Evolutionary conservation across 1,139 yeast species (phyloP), one percentile per base, ranked within the genome.

Genomic region (Hansenula sp.): DNA sequence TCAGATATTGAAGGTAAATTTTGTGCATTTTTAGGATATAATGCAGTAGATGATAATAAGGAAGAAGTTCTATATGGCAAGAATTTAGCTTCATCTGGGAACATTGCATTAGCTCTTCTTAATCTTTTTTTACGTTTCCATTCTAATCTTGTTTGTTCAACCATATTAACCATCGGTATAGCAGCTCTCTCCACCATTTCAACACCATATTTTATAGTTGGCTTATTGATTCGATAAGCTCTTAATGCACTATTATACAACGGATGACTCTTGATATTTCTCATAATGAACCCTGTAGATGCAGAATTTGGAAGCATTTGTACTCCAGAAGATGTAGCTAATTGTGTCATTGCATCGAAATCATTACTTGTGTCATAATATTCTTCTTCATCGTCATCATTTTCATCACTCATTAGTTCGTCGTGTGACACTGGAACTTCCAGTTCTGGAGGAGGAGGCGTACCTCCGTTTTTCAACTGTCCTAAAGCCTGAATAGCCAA

Each of bases 181-280:
- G 84, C 80, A 1, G 81, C 83, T 43, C 74, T 69, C 56, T 81
- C 87, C 26, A 81, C 76, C 47, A 77, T 73, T 34, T 75, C 85
- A 3, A 86, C 86, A 29, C 85, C 83, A 55, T 78, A 79, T 53
- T 75, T 77, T 56, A 81, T 77, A 12, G 71, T 60, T 7, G 82
- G 76, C 51, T 78, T 79, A 30, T 79, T 70, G 25, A 68, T 62
- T 51, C 79, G 81, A 57, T 79, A 79, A 41, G 75, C 80, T 44
- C 69, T 71, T 29, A 77, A 79, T 2, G 85, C 85, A 46, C 77
- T 69, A 36, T 75, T 68, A 16, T 77, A 80, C 17, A 76, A 53
- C 1, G 80, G 79, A 51, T 71, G 75, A 48, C 68, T 66, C 38
- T 65, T 66, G 30, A 76, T 76, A 38, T 69, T 66, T 18, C 64